These are phyloP conservation scores for Tetrastigma voinierianum DNA, from an alignment of 164 flowering plant genomes.

Conservation along the genomic window DNA sequence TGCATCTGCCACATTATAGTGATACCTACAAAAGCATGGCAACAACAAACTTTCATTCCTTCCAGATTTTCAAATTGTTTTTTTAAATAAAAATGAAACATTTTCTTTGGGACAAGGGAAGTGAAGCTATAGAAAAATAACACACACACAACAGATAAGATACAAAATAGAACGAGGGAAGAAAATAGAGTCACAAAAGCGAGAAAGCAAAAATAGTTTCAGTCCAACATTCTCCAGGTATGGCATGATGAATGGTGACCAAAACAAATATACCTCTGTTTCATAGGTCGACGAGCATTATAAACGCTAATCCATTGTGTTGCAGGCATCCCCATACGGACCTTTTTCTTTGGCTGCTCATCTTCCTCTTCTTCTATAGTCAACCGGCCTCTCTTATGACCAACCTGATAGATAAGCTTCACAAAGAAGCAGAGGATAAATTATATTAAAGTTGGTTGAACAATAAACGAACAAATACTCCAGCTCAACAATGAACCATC, in stretches of 20 bases:
- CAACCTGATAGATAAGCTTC: constrained; percentile 51
- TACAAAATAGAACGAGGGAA: not conserved
- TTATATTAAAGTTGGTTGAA: not conserved
- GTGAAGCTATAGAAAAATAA: not conserved
- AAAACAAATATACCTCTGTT: constrained; percentile 47
- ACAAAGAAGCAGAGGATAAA: constrained; percentile 2
- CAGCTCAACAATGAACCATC: not conserved
- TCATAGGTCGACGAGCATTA: constrained; percentile 65
- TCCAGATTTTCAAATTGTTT: not conserved
- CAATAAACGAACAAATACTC: not conserved
- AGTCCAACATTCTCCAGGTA: not conserved
- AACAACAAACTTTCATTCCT: not conserved
- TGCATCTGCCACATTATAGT: constrained; percentile 52
- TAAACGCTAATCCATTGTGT: constrained; percentile 69
- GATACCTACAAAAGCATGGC: constrained; percentile 35
- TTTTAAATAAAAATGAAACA: too few species aligned
- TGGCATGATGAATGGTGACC: not conserved
- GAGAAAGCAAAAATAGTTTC: not conserved
- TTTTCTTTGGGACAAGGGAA: not conserved
- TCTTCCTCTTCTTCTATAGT: constrained; percentile 52
- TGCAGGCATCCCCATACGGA: constrained; percentile 66
- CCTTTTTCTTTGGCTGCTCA: constrained; percentile 59
- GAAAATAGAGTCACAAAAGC: not conserved
- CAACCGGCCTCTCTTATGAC: constrained; percentile 59
- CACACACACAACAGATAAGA: not conserved